These are phyloP conservation scores for Candida sojae DNA, from an alignment of 1,139 yeast genomes.

Conservation along the genomic window DNA sequence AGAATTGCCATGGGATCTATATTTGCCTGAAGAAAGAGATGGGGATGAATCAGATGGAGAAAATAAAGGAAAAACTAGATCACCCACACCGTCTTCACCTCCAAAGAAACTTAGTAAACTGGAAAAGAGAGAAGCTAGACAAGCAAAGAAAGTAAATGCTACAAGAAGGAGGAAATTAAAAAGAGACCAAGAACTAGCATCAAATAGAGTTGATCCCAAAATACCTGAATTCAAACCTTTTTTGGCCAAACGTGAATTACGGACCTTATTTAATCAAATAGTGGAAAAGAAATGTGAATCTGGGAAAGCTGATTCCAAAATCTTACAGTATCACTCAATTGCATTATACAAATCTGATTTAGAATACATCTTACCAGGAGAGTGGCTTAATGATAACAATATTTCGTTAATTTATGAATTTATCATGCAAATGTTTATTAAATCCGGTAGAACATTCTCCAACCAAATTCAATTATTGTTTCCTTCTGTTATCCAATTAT, in stretches of 20 bases:
- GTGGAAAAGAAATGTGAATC: slow-evolving; percentile 14
- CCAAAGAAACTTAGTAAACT: slow-evolving; percentile 23
- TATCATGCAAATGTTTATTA: slow-evolving; percentile 27
- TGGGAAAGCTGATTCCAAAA: slow-evolving; percentile 23
- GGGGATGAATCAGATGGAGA: slow-evolving; percentile 9
- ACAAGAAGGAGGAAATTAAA: slow-evolving; percentile 21
- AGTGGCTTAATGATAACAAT: slow-evolving; percentile 77
- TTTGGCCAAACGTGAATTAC: slow-evolving; percentile 24
- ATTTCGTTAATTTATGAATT: slow-evolving; percentile 64
- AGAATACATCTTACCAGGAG: slow-evolving; percentile 47
- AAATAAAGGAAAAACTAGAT: not conserved
- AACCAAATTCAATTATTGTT: slow-evolving; percentile 33
- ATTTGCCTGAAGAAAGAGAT: slow-evolving; percentile 11
- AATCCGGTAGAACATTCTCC: slow-evolving; percentile 14
- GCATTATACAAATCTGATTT: slow-evolving; percentile 42
- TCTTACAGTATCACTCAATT: slow-evolving; percentile 42
- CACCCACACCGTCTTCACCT: slow-evolving; percentile 1
- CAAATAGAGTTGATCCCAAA: not conserved
- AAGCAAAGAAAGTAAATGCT: slow-evolving; percentile 30
- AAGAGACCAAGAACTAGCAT: slow-evolving; percentile 18
- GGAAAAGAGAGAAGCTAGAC: slow-evolving; percentile 32
- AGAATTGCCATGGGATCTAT: slow-evolving; percentile 27
- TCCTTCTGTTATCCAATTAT: slow-evolving; percentile 43
- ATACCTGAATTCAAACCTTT: slow-evolving; percentile 19
- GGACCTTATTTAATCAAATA: slow-evolving; percentile 15